These are phyloP conservation scores for Ophiostoma triangulosporum DNA, from an alignment of 2,329 filamentous ascomycete genomes.

Conservation along the genomic window DNA sequence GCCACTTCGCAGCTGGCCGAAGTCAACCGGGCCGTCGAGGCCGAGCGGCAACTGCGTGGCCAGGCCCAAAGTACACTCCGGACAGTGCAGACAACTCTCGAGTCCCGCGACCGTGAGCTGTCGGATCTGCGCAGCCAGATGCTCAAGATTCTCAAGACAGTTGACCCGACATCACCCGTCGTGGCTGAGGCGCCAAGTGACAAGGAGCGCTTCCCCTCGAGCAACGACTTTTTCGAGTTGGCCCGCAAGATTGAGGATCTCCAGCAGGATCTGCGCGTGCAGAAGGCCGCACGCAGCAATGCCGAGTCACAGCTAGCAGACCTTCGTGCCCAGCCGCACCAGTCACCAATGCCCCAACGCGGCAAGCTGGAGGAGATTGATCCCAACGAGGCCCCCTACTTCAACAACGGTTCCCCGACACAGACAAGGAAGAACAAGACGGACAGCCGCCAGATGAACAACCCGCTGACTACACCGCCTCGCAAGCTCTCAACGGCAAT, in stretches of 20 bases:
- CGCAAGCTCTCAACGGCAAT: constrained; percentile 50
- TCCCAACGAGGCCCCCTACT: constrained; percentile 57
- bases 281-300: constrained; percentile 65
- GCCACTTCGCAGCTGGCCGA: constrained; percentile 76
- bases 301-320: constrained; percentile 75
- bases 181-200: constrained; percentile 41
- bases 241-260: constrained; percentile 75
- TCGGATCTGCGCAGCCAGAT: constrained; percentile 68
- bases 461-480: constrained; percentile 44
- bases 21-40: constrained; percentile 77
- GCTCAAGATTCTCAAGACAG: constrained; percentile 69
- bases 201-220: constrained; percentile 4
- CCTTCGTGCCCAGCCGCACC: constrained; percentile 49
- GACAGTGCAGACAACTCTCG: constrained; percentile 65
- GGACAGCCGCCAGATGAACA: constrained; percentile 24
- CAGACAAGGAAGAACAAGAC: constrained; percentile 53
- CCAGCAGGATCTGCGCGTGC: constrained; percentile 77
- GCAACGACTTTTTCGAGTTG: constrained; percentile 48
- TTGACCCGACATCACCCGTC: constrained; percentile 61
- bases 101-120: constrained; percentile 68
- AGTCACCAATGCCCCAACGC: constrained; percentile 30
- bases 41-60: constrained; percentile 69
- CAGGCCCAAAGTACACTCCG: constrained; percentile 80
- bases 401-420: constrained; percentile 42
- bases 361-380: constrained; percentile 79